phyloP scores from a whole-genome alignment of 257 asterid species.

The Solanum tarapatanum region DNA sequence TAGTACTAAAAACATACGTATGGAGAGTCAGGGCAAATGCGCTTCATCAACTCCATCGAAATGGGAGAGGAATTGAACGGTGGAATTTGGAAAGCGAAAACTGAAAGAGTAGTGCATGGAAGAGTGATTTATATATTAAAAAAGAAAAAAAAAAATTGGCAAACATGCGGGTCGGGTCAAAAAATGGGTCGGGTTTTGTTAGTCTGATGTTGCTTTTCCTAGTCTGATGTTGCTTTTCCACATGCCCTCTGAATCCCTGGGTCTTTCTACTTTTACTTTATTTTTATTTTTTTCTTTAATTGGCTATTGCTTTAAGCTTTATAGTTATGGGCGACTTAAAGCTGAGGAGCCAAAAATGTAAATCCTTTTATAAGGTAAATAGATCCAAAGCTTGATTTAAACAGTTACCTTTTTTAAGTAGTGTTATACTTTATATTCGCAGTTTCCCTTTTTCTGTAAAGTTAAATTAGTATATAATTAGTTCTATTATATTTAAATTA shows the following conservation, averaged over 20 bases:
- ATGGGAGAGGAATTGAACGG: neutral
- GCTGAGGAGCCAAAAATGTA: neutral
- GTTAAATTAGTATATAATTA: no score
- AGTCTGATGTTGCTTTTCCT: neutral
- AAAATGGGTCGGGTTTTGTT: neutral
- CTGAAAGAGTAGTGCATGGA: neutral
- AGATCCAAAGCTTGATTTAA: neutral
- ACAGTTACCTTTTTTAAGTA: no score
- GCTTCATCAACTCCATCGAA: constrained; percentile 25
- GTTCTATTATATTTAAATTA: no score
- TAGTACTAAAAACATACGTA: constrained; percentile 15
- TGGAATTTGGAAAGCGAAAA: neutral
- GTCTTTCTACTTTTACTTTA: neutral
- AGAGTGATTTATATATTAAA: neutral
- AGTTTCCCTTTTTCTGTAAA: neutral
- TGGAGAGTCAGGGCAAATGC: constrained; percentile 37
- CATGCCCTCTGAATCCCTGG: neutral
- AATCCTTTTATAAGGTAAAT: neutral
- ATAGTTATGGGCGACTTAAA: neutral
- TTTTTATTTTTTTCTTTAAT: neutral
- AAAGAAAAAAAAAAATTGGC: neutral
- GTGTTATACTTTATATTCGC: neutral
- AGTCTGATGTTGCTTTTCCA: neutral
- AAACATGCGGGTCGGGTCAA: neutral
- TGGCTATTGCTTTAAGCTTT: neutral